A percentile compares a stretch with the other conserved stretches of the same genome.
Evolutionary conservation across 2,329 filamentous ascomycete genomes (phyloP).

Genomic region (Dactylella cylindrospora): DNA sequence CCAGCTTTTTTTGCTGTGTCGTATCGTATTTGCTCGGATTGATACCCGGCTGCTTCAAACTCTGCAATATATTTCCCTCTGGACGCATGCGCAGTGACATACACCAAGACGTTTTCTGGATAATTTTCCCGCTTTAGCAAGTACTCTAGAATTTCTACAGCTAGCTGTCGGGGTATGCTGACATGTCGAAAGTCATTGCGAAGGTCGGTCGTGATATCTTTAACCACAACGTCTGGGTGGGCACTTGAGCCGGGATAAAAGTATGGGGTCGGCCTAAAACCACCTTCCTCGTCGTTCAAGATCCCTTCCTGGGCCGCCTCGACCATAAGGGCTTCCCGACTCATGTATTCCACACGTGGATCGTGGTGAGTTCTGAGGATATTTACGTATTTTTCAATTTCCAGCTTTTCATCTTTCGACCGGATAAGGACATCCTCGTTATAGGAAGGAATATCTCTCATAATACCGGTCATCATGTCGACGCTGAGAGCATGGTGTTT

Average conservation of each 20-base stretch:
- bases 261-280: too few species aligned
- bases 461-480: constrained; percentile 36
- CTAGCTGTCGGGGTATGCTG: constrained; percentile 23
- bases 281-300: constrained; percentile 30
- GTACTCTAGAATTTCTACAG: constrained; percentile 37
- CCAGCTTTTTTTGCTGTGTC: constrained; percentile 6
- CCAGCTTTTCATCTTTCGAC: constrained; percentile 22
- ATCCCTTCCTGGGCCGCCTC: constrained; percentile 33
- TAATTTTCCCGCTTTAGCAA: constrained; percentile 48
- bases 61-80: constrained; percentile 18
- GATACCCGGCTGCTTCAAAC: constrained; percentile 13
- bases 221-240: constrained; percentile 1
- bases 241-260: too few species aligned
- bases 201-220: constrained; percentile 30
- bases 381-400: constrained; percentile 31
- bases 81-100: constrained; percentile 14
- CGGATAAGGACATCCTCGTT: constrained; percentile 23
- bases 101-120: constrained; percentile 45
- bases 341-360: constrained; percentile 20
- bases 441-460: constrained; percentile 27
- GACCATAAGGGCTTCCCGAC: constrained; percentile 20
- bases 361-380: constrained; percentile 22
- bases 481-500: constrained; percentile 37
- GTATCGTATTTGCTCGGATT: constrained; percentile 10
- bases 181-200: constrained; percentile 37